A percentile compares a stretch with the other conserved stretches of the same genome.
These are phyloP conservation scores for Hyaloperonospora arabidopsidis DNA, from an alignment of 352 stramenopile species.

Conservation along the genomic window DNA sequence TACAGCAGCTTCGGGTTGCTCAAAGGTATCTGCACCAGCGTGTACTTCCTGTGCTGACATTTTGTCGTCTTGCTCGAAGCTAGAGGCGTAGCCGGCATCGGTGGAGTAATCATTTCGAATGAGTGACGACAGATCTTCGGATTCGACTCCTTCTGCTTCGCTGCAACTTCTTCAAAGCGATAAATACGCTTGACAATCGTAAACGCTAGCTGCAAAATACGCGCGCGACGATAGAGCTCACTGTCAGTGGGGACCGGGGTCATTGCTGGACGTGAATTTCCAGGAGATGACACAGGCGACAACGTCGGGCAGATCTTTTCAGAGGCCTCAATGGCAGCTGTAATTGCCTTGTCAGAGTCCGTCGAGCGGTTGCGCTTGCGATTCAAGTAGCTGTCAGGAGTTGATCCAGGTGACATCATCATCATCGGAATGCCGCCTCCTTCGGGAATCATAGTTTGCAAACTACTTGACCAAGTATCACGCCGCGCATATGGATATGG, in stretches of 20 bases:
- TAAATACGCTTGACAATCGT: conserved; percentile 54
- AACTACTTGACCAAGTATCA: conserved; percentile 31
- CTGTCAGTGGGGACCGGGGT: conserved; percentile 29
- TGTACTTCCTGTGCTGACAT: conserved; percentile 23
- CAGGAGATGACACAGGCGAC: conserved; percentile 21
- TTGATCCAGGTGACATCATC: conserved; percentile 25
- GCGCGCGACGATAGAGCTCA: conserved; percentile 48
- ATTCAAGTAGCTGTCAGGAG: conserved; percentile 41
- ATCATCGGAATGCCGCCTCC: conserved; percentile 31
- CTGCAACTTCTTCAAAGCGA: conserved; percentile 44
- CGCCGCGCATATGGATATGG: conserved; percentile 31
- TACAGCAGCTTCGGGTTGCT: conserved; percentile 53
- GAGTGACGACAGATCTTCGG: conserved; percentile 45
- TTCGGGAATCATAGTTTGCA: conserved; percentile 30
- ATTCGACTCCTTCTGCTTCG: conserved; percentile 26
- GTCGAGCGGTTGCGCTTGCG: conserved; percentile 68
- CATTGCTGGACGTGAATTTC: conserved; percentile 17
- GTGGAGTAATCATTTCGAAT: conserved; percentile 52
- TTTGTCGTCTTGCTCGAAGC: conserved; percentile 11
- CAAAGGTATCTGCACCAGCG: conserved; percentile 46
- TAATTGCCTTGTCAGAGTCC: conserved; percentile 54
- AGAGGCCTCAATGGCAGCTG: conserved; percentile 42
- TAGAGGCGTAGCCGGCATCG: conserved; percentile 15
- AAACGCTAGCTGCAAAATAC: conserved; percentile 50
- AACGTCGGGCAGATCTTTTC: conserved; percentile 42